Evolutionary conservation across 2,329 filamentous ascomycete genomes (phyloP).

Genomic region (Trichoderma sp.): DNA sequence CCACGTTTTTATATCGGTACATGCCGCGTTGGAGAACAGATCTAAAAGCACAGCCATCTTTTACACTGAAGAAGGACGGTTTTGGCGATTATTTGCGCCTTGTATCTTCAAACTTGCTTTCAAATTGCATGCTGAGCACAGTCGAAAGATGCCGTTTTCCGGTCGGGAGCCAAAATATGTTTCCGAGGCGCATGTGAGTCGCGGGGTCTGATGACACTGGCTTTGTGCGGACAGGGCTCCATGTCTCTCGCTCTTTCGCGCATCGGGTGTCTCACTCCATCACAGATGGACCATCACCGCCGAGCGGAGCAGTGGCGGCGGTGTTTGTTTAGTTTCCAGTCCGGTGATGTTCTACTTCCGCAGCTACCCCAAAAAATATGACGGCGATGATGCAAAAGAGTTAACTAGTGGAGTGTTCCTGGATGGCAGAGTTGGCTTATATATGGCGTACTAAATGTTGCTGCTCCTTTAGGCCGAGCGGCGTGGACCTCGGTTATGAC

Average conservation of each 20-base stretch:
- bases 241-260: neutral
- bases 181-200: conserved; percentile 1
- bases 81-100: neutral
- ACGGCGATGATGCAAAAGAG: neutral
- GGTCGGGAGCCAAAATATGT: conserved; percentile 17
- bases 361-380: conserved; percentile 3
- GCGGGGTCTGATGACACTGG: neutral
- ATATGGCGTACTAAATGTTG: neutral
- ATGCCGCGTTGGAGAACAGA: neutral
- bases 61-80: neutral
- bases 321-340: neutral
- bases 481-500: conserved; percentile 5
- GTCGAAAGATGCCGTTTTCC: conserved; percentile 12
- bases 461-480: conserved; percentile 15
- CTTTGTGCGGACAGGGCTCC: conserved; percentile 1
- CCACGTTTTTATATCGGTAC: neutral
- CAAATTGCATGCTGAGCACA: neutral
- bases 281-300: neutral
- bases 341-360: neutral
- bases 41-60: neutral
- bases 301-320: conserved; percentile 7
- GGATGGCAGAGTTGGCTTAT: neutral
- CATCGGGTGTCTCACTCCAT: neutral
- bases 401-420: neutral
- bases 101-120: neutral